These are phyloP conservation scores for Leucocoprinus sp. DNA, from an alignment of 768 basidiomycete species.

Conservation along the genomic window DNA sequence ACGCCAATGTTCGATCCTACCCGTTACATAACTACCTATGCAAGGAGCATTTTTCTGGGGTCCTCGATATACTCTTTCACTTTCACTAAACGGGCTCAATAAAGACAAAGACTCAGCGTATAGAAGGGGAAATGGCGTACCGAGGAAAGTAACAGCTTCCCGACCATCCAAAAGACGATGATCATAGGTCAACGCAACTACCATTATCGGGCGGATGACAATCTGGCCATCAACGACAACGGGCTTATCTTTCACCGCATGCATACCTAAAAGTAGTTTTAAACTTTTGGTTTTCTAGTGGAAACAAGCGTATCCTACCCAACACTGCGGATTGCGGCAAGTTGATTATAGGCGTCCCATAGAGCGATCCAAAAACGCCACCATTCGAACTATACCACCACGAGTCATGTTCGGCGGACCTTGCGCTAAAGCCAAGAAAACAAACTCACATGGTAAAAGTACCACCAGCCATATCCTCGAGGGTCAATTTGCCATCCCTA, in stretches of 20 bases:
- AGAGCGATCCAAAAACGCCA: conserved; percentile 95
- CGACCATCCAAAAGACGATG: conserved; percentile 93
- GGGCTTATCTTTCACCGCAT: conserved; percentile 84
- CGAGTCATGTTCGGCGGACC: conserved; percentile 5
- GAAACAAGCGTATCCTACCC: too few relatives aligned
- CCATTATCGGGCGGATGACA: conserved; percentile 95
- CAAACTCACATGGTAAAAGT: conserved; percentile 89
- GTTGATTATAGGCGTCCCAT: conserved; percentile 99
- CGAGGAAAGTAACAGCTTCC: conserved; percentile 96
- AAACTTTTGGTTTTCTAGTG: too few relatives aligned
- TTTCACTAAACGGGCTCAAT: conserved; percentile 50
- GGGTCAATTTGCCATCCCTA: conserved; percentile 84
- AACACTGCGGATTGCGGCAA: conserved; percentile 91
- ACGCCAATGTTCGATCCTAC: too few relatives aligned
- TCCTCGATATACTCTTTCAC: conserved; percentile 94
- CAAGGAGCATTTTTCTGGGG: conserved; percentile 83
- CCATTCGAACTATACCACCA: conserved; percentile 74
- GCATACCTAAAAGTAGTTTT: too few relatives aligned
- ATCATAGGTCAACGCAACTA: conserved; percentile 90
- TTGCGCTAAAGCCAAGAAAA: not conserved
- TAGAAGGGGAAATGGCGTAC: conserved; percentile 35
- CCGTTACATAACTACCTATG: conserved; percentile 17
- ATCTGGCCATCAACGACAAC: conserved; percentile 93
- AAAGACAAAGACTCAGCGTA: not conserved
- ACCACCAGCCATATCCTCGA: conserved; percentile 98